Base-by-base conservation (phyloP, 139 green algal genomes). In the Micractinium conductrix region DNA sequence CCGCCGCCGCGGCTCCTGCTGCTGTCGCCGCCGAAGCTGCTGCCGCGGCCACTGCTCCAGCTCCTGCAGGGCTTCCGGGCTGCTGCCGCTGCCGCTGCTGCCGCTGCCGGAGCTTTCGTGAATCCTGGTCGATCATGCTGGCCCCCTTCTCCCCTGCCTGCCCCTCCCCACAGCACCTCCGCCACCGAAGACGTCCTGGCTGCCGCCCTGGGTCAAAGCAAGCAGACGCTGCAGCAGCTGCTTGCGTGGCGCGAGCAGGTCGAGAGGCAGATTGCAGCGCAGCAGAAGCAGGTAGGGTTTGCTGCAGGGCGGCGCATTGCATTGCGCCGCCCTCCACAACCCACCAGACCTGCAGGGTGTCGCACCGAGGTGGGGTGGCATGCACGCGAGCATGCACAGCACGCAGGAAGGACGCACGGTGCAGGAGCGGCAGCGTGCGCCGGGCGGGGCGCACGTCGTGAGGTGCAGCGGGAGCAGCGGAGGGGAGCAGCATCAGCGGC, bases 181-280 rank as follows among this genome's bases (percentile, higher is more conserved):
- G n/a, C 48, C 37, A 80, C 80, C 4, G 80, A 85, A 40, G 80
- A 85, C 53, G 80, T 85, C 69, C 70, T 85, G 69, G 80, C 80
- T 0, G 55, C 42, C 14, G 80, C 80, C 30, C 40, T 85, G 28
- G 44, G 24, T 12, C 80, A 85, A 38, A 79, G 67, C 69, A 85
- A 85, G 80, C 48, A 73, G 50, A 65, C 50, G 35, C 70, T 85
- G 48, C 30, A 44, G 80, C 69, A 79, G 53, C 69, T 85, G 80
- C 0, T 72, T 45, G 45, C 35, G 38, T 85, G 80, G 80, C 42
- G 50, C 16, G 80, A 85, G 19, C 80, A 85, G 70, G 21, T 85
- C 19, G 80, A 85, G 0, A 48, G 70, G 19, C 69, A 80, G 80
- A 58, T 85, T 42, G 53, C 69, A 26, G 55, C 67, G 53, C 80